Base-by-base conservation (phyloP, 1,284 basidiomycete genomes). In the Puccinia horiana region DNA sequence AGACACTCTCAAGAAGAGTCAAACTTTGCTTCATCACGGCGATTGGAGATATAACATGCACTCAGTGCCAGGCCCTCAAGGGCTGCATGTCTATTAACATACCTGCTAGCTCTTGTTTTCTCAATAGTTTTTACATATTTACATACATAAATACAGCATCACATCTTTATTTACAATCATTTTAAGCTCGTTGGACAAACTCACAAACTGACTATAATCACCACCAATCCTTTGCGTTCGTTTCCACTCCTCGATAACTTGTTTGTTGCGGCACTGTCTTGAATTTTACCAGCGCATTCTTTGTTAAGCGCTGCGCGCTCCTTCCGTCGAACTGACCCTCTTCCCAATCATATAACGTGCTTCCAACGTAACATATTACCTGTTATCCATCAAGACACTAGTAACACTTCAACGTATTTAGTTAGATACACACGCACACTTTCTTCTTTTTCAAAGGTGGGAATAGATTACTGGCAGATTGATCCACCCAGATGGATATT, bases 21-120 rank as follows among this genome's bases (percentile, higher is more conserved):
- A 69, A n/a, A 69, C 65, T 69, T 69, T 42, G 65, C 65, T 61
- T 61, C 65, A 73, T 73, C 70, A 52, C 70, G 70, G 42, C 47
- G 42, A 52, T 73, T 73, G 70, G 70, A 73, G 58, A 61, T 61
- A 35, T 61, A 26, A 65, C 37, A 69, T 44, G 37, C 44, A 69
- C 44, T 69, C 47, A 44, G 47, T 73, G 47, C 35, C 26, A 32
- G 23, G 56, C 40, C 44, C 65, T 69, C 65, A 69, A 47, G 67
- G 44, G 23, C 40, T 69, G 67, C 67, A 69, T 69, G 37, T 69
- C 44, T 29, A 44, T 40, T 12, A 44, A 69, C 58, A 61, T 35
- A 61, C 26, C 58, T 32, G 29, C 18, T n/a, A n/a, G 37, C 14
- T 35, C 40, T 47, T 44, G 65, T 69, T 69, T 69, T 42, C 65